A percentile compares a stretch with the other conserved stretches of the same genome.
Conservation (phyloP, 192 early-diverging fungal species). For the Coemansia sp. region DNA sequence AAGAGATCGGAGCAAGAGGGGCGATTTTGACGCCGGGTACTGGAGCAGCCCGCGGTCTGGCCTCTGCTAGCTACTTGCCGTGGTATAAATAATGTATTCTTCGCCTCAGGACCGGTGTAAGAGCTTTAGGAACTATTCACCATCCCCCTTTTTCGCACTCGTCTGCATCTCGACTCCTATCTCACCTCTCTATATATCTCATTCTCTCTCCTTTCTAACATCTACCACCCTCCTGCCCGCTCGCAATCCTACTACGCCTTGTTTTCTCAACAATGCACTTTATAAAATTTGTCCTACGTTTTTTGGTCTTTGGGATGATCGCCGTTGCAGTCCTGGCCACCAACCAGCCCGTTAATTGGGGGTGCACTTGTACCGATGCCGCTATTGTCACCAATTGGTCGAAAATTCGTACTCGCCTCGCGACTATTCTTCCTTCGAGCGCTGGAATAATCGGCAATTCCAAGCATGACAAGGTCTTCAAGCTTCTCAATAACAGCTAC, state of each 20-base stretch:
- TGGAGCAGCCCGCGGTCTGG: not conserved
- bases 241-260: not conserved
- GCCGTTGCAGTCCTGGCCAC: slow-evolving; percentile 1
- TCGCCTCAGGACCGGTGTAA: not conserved
- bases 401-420: not conserved
- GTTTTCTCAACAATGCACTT: not conserved
- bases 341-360: not conserved
- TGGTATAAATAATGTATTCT: not conserved
- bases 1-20: not conserved
- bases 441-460: not conserved
- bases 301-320: not conserved
- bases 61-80: not conserved
- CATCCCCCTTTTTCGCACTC: not conserved
- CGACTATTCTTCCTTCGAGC: not conserved
- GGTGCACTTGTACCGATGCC: not conserved
- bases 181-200: not conserved
- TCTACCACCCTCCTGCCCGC: not conserved
- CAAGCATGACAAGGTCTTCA: not conserved
- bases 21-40: not conserved
- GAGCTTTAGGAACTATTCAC: not conserved
- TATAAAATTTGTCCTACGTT: not conserved
- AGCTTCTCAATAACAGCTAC: not conserved
- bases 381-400: not conserved
- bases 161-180: not conserved
- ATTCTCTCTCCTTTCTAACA: not conserved